phyloP scores from a whole-genome alignment of 495 filamentous ascomycete species.

The Xylaria bambusicola region DNA sequence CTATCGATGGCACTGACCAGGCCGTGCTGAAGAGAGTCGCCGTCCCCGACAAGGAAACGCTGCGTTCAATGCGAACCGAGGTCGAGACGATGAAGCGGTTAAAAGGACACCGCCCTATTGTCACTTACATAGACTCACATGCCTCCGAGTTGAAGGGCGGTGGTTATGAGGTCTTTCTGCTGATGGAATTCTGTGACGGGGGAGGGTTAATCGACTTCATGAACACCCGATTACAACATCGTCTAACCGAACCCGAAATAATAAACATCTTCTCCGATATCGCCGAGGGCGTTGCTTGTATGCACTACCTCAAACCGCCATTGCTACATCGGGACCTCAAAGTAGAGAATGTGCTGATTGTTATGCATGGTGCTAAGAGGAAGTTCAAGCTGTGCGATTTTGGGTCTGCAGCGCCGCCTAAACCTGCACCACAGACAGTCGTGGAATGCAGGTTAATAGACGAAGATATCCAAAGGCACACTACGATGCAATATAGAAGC shows the following conservation, averaged over 20 bases:
- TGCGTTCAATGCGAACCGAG: constrained; percentile 96
- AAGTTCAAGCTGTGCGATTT: constrained; percentile 97
- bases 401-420: constrained; percentile 84
- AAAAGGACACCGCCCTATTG: constrained; percentile 93
- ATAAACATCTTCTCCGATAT: constrained; percentile 95
- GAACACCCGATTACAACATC: constrained; percentile 96
- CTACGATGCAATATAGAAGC: constrained; percentile 94
- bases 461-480: constrained; percentile 96
- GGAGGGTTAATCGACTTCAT: constrained; percentile 99
- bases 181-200: constrained; percentile 89
- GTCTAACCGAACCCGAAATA: constrained; percentile 95
- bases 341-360: constrained; percentile 97
- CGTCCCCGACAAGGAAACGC: constrained; percentile 91
- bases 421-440: constrained; percentile 79
- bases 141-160: constrained; percentile 89
- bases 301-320: constrained; percentile 97
- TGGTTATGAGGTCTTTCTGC: constrained; percentile 95
- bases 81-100: constrained; percentile 99
- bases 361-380: constrained; percentile 56
- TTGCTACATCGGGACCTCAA: constrained; percentile 94
- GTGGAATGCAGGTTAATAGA: constrained; percentile 88
- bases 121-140: constrained; percentile 97
- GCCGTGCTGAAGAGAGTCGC: constrained; percentile 95
- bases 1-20: constrained; percentile 77
- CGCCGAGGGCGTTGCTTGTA: constrained; percentile 93